phyloP scores from a whole-genome alignment of 352 stramenopile genomes.

The Pythium sp. region DNA sequence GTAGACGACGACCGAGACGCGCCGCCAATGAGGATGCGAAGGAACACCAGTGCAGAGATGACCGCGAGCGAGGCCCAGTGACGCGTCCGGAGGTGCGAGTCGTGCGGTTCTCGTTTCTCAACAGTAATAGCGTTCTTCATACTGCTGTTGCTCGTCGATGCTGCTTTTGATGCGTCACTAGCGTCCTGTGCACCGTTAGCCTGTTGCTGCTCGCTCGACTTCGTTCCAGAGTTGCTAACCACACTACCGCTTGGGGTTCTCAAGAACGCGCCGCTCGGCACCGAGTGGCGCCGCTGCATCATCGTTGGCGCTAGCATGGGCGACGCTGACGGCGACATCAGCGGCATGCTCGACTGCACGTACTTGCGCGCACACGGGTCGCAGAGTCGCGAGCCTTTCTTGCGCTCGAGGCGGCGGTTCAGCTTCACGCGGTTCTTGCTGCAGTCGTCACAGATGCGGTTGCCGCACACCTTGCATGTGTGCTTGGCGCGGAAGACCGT shows the following conservation, averaged over 20 bases:
- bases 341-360: slow-evolving; percentile 34
- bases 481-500: slow-evolving; percentile 79
- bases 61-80: slow-evolving; percentile 47
- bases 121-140: background rate
- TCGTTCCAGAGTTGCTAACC: background rate
- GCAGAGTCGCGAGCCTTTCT: slow-evolving; percentile 70
- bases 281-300: slow-evolving; percentile 17
- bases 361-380: slow-evolving; percentile 68
- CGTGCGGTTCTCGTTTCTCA: slow-evolving; percentile 13
- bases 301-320: slow-evolving; percentile 24
- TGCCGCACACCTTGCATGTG: slow-evolving; percentile 69
- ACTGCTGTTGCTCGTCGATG: background rate
- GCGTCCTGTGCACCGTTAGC: background rate
- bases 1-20: background rate
- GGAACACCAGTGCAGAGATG: slow-evolving; percentile 28
- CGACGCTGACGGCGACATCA: slow-evolving; percentile 27
- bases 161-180: background rate
- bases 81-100: slow-evolving; percentile 45
- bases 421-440: slow-evolving; percentile 81
- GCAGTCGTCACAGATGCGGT: slow-evolving; percentile 81
- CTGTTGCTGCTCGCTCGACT: background rate
- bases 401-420: slow-evolving; percentile 58
- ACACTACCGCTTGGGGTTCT: background rate
- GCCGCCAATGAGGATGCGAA: slow-evolving; percentile 31
- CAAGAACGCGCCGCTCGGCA: slow-evolving; percentile 12